Conservation (phyloP, 179 eudicot genomes). For the Actinidia chinensis region DNA sequence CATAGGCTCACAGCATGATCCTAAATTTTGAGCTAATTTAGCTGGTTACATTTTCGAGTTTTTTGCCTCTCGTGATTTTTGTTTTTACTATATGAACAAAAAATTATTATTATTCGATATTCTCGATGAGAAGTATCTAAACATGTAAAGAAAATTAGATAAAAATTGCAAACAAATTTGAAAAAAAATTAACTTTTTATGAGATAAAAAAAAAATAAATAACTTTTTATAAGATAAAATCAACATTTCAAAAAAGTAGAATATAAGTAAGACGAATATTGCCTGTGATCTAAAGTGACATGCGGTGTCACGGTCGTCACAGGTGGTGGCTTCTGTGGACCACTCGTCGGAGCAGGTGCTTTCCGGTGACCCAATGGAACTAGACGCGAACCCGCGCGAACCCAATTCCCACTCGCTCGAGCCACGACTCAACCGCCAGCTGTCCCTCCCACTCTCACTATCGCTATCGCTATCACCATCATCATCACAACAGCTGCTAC, state of each 20-base stretch:
- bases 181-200: too few species aligned
- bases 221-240: neutral
- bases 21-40: too few species aligned
- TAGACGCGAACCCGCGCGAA: slow-evolving; percentile 34
- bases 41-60: too few species aligned
- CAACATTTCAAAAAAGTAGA: neutral
- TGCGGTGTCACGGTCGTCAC: slow-evolving; percentile 64
- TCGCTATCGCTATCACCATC: slow-evolving; percentile 31
- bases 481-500: slow-evolving; percentile 25
- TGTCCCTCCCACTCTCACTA: slow-evolving; percentile 32
- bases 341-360: slow-evolving; percentile 52
- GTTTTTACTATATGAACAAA: too few species aligned
- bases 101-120: too few species aligned
- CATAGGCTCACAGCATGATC: too few species aligned
- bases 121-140: too few species aligned
- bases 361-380: slow-evolving; percentile 50
- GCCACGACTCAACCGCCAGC: slow-evolving; percentile 34
- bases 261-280: neutral
- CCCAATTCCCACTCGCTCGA: slow-evolving; percentile 43
- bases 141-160: too few species aligned
- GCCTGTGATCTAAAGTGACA: slow-evolving; percentile 57
- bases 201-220: neutral
- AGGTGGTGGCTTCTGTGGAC: slow-evolving; percentile 32
- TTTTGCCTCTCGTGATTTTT: too few species aligned
- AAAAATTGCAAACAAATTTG: too few species aligned